These are phyloP conservation scores for Neonectria faginata DNA, from an alignment of 2,329 filamentous ascomycete genomes.

Conservation along the genomic window DNA sequence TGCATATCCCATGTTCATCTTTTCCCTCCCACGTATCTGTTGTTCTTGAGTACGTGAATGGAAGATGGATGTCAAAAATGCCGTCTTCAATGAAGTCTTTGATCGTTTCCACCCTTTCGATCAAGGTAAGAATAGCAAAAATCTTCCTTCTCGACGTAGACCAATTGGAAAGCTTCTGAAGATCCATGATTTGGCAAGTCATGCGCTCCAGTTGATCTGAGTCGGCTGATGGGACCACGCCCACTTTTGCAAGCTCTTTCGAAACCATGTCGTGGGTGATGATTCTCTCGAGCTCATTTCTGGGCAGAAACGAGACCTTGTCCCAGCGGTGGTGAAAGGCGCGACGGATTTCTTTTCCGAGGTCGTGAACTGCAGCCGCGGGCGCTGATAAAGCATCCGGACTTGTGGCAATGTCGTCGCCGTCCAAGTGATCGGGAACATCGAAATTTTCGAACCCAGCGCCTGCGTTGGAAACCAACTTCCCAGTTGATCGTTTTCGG, in stretches of 20 bases:
- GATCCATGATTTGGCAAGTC: background rate
- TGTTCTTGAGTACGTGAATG: constrained; percentile 6
- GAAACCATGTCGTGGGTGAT: background rate
- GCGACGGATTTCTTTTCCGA: background rate
- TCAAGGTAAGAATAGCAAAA: background rate
- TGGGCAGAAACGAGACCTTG: background rate
- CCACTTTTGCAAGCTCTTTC: background rate
- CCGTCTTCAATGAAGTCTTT: constrained; percentile 11
- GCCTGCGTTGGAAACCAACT: background rate
- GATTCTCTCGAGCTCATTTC: background rate
- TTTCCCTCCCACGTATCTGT: background rate
- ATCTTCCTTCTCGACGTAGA: background rate
- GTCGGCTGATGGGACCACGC: background rate
- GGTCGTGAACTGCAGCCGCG: background rate
- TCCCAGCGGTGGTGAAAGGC: background rate
- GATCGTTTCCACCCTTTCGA: background rate
- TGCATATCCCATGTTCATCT: background rate
- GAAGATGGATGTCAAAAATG: constrained; percentile 16
- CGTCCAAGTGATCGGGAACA: background rate
- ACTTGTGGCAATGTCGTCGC: background rate
- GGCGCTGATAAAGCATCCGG: background rate
- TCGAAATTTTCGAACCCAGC: background rate
- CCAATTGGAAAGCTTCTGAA: background rate
- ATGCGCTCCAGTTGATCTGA: background rate
- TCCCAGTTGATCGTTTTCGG: background rate